phyloP scores from a whole-genome alignment of 2,329 filamentous ascomycete species.

The Dactylellina sp. region DNA sequence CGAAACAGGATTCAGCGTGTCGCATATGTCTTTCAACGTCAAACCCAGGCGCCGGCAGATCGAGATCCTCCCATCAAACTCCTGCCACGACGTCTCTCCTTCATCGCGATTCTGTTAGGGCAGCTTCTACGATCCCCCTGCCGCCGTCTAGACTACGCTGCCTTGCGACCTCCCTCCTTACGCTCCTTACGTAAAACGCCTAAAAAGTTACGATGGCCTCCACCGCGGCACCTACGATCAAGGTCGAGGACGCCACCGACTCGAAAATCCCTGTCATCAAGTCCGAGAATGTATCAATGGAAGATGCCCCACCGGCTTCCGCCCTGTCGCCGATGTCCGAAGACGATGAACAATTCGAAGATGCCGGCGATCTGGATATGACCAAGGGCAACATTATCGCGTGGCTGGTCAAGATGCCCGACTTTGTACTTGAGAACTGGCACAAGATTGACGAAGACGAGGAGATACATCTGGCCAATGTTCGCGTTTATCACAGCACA shows the following conservation, averaged over 20 bases:
- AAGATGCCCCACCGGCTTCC: constrained; percentile 33
- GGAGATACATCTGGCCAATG: constrained; percentile 82
- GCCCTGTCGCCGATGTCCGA: constrained; percentile 48
- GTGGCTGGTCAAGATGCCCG: constrained; percentile 82
- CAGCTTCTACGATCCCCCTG: too few relatives aligned
- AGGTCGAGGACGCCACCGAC: constrained; percentile 47
- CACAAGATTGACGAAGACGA: constrained; percentile 79
- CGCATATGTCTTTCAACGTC: constrained; percentile 40
- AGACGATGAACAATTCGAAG: constrained; percentile 79
- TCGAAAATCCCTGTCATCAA: constrained; percentile 44
- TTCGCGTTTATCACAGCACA: constrained; percentile 67
- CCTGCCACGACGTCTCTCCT: not conserved
- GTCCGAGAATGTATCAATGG: constrained; percentile 51
- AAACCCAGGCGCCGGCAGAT: constrained; percentile 14
- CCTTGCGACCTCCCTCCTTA: not conserved
- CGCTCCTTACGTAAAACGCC: constrained; percentile 7
- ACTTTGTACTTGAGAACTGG: constrained; percentile 85
- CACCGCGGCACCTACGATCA: constrained; percentile 45
- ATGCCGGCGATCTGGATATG: constrained; percentile 75
- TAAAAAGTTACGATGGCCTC: constrained; percentile 36
- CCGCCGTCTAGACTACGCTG: not conserved
- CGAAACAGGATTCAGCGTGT: constrained; percentile 54
- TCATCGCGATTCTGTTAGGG: too few relatives aligned
- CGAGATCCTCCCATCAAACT: constrained; percentile 1
- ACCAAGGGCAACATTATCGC: constrained; percentile 63